Evolutionary conservation across 768 basidiomycete genomes (phyloP), one percentile per base, ranked within the genome.

Genomic region (Phanerochaete sordida): DNA sequence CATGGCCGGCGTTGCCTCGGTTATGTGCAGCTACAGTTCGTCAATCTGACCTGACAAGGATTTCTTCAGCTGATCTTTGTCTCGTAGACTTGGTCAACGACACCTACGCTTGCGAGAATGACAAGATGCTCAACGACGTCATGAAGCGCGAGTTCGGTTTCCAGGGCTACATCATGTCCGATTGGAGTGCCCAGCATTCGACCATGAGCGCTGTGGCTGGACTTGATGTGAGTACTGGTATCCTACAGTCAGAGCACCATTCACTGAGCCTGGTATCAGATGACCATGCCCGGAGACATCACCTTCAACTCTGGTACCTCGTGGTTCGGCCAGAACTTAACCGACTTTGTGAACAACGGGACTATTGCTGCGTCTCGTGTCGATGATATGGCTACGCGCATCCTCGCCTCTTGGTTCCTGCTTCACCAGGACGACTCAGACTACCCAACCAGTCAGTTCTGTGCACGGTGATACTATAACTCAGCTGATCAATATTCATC

Each of bases 321-420:
- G 3, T 91, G 82, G 67, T 91, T 84, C 62, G 87, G 88, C n/a
- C 74, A 68, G 0, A 90, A 87, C 69, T 78, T 93, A 31, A 87
- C 85, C 0, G 76, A 76, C 27, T 85, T 79, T 51, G 90, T 95
- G 19, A 73, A 80, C 49, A 90, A 93, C 68, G 86, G 85, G 43
- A 86, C 84, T 2, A 88, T 95, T 54, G 79, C 88, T 0, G 76
- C 79, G 62, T 68, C 77, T 2, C 83, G 90, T 5, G 72, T 90
- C 5, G 84, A 87, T 57, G 92, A 95, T 68, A 93, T 93, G 90
- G 91, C 88, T 3, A 85, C 82, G 9, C 86, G 92, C 30, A 87
- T 94, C 65, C 69, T 93, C 26, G 87, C 90, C 2, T 74, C 78
- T 0, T 93, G 84, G 82, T 91, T 86, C 66, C 73, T 82, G 55